Conservation (phyloP, 805 yeast genomes). For the Saturnispora quitensis region DNA sequence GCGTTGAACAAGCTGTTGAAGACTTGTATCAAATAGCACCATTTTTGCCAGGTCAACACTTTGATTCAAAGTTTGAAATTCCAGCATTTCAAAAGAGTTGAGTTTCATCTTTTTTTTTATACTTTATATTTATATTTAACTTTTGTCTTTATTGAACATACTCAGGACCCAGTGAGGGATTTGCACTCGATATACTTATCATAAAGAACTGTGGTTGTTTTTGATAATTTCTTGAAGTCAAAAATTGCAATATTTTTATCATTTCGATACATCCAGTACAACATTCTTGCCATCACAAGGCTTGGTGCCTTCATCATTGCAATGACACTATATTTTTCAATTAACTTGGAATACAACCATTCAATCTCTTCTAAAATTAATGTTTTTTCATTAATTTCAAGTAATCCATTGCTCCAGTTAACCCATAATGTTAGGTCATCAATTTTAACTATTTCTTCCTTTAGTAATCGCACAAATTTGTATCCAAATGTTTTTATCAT, state of each 20-base stretch:
- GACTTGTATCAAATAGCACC: conserved; percentile 57
- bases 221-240: background rate
- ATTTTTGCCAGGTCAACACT: conserved; percentile 71
- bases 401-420: background rate
- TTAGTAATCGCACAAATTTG: background rate
- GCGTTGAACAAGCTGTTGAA: conserved; percentile 34
- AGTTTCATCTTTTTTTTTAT: conserved; percentile 1
- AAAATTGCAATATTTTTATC: background rate
- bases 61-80: conserved; percentile 52
- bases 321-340: background rate
- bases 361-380: background rate
- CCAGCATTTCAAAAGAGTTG: conserved; percentile 55
- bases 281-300: background rate
- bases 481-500: conserved; percentile 5
- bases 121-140: background rate
- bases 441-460: background rate
- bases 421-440: conserved; percentile 12
- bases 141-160: background rate
- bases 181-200: background rate
- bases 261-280: background rate
- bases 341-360: background rate
- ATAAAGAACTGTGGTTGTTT: background rate
- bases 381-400: background rate
- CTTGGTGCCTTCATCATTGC: background rate
- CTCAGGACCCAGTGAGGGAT: background rate